phyloP scores from a whole-genome alignment of 192 early-diverging fungal species.

The Martensiomyces pterosporus region DNA sequence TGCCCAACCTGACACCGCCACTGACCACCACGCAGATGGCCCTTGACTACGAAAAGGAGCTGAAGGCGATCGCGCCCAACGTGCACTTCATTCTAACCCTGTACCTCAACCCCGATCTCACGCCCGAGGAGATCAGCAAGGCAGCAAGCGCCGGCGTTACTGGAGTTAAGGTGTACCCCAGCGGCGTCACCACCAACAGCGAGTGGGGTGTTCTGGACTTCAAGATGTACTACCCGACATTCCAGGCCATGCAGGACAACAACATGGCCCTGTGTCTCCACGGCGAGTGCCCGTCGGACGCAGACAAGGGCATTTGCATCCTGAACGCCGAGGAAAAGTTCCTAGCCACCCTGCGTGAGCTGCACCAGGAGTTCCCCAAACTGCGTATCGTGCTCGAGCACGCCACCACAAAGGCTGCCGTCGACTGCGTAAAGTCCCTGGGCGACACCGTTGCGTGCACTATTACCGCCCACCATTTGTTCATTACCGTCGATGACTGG shows the following conservation, averaged over 20 bases:
- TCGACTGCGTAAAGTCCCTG: conserved; percentile 86
- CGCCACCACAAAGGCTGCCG: conserved; percentile 90
- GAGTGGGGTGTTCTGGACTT: conserved; percentile 82
- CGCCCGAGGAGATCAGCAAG: conserved; percentile 82
- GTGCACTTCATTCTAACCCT: conserved; percentile 92
- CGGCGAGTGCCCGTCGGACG: conserved; percentile 88
- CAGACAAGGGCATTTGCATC: conserved; percentile 81
- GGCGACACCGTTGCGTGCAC: conserved; percentile 90
- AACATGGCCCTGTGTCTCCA: conserved; percentile 95
- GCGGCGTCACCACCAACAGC: conserved; percentile 97
- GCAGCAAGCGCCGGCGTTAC: conserved; percentile 80
- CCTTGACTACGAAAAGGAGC: conserved; percentile 72
- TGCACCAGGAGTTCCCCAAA: conserved; percentile 87
- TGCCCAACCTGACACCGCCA: conserved; percentile 95
- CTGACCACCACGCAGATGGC: conserved; percentile 85
- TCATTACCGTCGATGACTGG: conserved; percentile 94
- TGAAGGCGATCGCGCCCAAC: conserved; percentile 76
- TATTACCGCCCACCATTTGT: conserved; percentile 94
- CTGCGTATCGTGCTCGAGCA: conserved; percentile 96
- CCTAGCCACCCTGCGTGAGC: conserved; percentile 74
- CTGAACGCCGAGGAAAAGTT: conserved; percentile 96
- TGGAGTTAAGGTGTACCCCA: conserved; percentile 90
- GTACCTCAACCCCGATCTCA: conserved; percentile 83
- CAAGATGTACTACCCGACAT: conserved; percentile 82
- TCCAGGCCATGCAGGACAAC: conserved; percentile 90